Evolutionary conservation across 2,329 filamentous ascomycete species (phyloP), one percentile per base, ranked within the genome.

Genomic region (Xylariaceae sp.): DNA sequence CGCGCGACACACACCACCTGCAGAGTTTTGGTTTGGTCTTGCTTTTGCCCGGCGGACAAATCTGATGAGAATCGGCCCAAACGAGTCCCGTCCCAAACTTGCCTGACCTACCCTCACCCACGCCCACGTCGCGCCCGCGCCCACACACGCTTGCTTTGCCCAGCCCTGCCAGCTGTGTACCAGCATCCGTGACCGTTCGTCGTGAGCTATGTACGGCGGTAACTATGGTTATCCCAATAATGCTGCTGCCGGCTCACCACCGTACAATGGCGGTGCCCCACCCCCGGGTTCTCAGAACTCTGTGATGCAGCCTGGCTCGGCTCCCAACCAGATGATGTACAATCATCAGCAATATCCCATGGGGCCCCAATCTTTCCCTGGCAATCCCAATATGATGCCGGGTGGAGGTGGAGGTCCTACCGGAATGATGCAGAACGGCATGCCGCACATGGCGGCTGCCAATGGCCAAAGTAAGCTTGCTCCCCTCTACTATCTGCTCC

Each of bases 391-490:
- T 69, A 81, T 83, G 78, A 81, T 81, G 74, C 70, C 73, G 45
- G 75, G 72, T 58, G 69, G 69, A 57, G 77, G 75, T 39, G 69
- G 69, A 57, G 77, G 75, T 39, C 75, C 77, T 70, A 75, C 73
- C 69, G 80, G 76, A 64, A 84, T 86, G 81, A 84, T 86, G 82
- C 82, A 80, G 71, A 82, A 77, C 61, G 77, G 71, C 65, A 81
- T 83, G 79, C 76, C 75, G 58, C 79, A 80, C 66, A 82, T 83
- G 78, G 72, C 73, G 59, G 63, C 58, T 45, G 70, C 76, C 58
- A 83, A 82, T 73, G 79, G 80, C 48, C 80, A 83, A 66, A 82
- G 80, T 83, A 72, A 77, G 80, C 75, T 56, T 54, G 48, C 40
- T 55, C 43, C 43, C 28, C 54, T 59, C 60, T 56, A 55, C 58